Conservation (phyloP, 2,329 filamentous ascomycete species). For the Teratosphaeria gauchensis region DNA sequence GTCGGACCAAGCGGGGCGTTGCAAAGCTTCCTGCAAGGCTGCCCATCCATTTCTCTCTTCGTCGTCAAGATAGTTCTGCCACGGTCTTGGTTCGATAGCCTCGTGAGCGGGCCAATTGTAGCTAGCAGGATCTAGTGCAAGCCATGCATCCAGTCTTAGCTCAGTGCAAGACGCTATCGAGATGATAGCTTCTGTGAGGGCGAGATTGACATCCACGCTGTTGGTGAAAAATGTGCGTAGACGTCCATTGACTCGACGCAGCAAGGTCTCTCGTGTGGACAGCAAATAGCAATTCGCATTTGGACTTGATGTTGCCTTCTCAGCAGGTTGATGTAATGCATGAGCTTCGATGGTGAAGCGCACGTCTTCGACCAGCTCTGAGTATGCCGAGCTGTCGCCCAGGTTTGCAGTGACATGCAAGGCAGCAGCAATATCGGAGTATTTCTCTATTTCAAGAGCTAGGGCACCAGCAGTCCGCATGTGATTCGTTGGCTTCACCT, state of each 20-base stretch:
- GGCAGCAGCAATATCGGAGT: constrained; percentile 58
- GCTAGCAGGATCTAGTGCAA: constrained; percentile 43
- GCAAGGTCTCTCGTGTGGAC: constrained; percentile 36
- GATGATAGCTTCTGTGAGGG: constrained; percentile 72
- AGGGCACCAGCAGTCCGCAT: constrained; percentile 64
- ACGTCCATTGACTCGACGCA: constrained; percentile 45
- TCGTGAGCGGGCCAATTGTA: constrained; percentile 22
- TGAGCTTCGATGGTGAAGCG: constrained; percentile 24
- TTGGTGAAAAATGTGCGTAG: constrained; percentile 80
- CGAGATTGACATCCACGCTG: constrained; percentile 81
- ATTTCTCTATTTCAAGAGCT: constrained; percentile 62
- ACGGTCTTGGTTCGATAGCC: constrained; percentile 24
- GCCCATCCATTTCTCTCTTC: constrained; percentile 24
- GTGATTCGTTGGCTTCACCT: constrained; percentile 41
- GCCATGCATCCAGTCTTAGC: constrained; percentile 82
- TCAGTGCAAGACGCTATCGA: constrained; percentile 77
- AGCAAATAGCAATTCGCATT: constrained; percentile 8
- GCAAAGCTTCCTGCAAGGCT: constrained; percentile 22
- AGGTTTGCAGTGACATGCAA: constrained; percentile 60
- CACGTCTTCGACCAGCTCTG: constrained; percentile 61
- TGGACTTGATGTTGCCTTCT: not conserved
- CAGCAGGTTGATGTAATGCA: constrained; percentile 4
- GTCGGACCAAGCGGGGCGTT: constrained; percentile 27
- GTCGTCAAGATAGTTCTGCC: constrained; percentile 23
- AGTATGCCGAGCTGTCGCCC: constrained; percentile 49